These are phyloP conservation scores for Porogramme epimiltina DNA, from an alignment of 1,284 basidiomycete species.

Conservation along the genomic window DNA sequence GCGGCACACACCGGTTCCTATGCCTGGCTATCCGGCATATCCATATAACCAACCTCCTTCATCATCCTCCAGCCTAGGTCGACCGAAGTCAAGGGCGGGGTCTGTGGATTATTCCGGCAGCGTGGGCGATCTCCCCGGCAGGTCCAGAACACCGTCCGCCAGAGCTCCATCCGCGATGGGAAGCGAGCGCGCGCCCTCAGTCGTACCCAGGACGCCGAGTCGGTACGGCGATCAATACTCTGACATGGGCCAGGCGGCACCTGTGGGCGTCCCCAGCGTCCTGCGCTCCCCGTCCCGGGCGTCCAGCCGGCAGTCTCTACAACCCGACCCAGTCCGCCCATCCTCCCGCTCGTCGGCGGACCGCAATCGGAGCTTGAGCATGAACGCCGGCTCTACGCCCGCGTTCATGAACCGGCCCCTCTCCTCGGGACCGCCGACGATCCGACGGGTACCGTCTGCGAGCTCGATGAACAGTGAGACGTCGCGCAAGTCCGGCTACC, in stretches of 20 bases:
- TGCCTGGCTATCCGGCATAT: slow-evolving; percentile 6
- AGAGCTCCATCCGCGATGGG: slow-evolving; percentile 10
- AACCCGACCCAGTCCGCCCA: slow-evolving; percentile 11
- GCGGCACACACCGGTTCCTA: slow-evolving; percentile 13
- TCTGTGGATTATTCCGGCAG: slow-evolving; percentile 2
- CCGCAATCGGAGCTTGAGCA: slow-evolving; percentile 31
- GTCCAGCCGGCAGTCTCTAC: slow-evolving; percentile 14
- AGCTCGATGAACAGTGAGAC: slow-evolving; percentile 28
- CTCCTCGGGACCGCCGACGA: slow-evolving; percentile 17
- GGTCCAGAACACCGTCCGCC: slow-evolving; percentile 10
- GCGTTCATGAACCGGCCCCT: slow-evolving; percentile 22
- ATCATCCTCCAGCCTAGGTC: slow-evolving; percentile 1
- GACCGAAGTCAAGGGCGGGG: slow-evolving; percentile 5
- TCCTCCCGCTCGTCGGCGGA: slow-evolving; percentile 15
- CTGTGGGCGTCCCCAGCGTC: slow-evolving; percentile 14
- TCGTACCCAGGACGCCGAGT: slow-evolving; percentile 15
- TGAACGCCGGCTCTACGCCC: slow-evolving; percentile 35
- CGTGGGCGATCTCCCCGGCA: neutral
- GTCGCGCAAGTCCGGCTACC: slow-evolving; percentile 28
- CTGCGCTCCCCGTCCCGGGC: slow-evolving; percentile 14
- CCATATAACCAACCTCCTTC: neutral
- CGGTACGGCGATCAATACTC: slow-evolving; percentile 19
- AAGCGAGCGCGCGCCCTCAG: slow-evolving; percentile 12
- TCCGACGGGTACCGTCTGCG: slow-evolving; percentile 29
- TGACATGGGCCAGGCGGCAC: neutral